phyloP scores from a whole-genome alignment of 2,329 filamentous ascomycete species.

The Alternaria sp. region DNA sequence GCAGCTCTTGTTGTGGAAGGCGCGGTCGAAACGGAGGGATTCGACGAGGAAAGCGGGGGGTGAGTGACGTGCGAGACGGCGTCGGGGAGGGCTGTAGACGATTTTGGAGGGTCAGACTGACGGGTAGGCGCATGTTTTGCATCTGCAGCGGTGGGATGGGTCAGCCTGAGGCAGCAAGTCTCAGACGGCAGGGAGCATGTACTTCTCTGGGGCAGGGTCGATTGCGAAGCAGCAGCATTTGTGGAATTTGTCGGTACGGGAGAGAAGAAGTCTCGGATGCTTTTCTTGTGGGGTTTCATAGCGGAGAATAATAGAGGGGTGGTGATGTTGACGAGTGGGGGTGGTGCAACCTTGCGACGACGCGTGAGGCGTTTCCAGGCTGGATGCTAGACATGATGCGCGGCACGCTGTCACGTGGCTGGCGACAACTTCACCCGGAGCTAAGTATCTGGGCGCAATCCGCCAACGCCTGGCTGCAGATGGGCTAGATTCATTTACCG shows the following conservation, averaged over 20 bases:
- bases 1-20: constrained; percentile 6
- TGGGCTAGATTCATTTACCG: constrained; percentile 8
- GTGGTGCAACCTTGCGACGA: constrained; percentile 8
- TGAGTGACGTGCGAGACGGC: neutral
- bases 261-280: constrained; percentile 60
- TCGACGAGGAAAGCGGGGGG: constrained; percentile 1
- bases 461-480: constrained; percentile 1
- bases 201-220: constrained; percentile 36
- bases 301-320: neutral
- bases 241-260: constrained; percentile 42
- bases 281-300: constrained; percentile 39
- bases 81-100: neutral
- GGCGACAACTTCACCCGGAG: neutral
- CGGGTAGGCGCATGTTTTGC: constrained; percentile 8
- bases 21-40: constrained; percentile 13
- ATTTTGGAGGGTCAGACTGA: neutral
- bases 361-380: constrained; percentile 1
- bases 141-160: constrained; percentile 4
- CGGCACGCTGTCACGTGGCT: constrained; percentile 29
- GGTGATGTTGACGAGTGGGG: constrained; percentile 2
- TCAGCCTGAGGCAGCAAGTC: constrained; percentile 3
- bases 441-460: constrained; percentile 6
- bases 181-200: constrained; percentile 5
- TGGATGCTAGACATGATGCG: neutral
- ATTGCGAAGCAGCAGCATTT: constrained; percentile 20